A percentile compares a stretch with the other conserved stretches of the same genome.
Conservation (phyloP, 2,329 filamentous ascomycete genomes). For the Pseudocercospora pini-densiflorae region DNA sequence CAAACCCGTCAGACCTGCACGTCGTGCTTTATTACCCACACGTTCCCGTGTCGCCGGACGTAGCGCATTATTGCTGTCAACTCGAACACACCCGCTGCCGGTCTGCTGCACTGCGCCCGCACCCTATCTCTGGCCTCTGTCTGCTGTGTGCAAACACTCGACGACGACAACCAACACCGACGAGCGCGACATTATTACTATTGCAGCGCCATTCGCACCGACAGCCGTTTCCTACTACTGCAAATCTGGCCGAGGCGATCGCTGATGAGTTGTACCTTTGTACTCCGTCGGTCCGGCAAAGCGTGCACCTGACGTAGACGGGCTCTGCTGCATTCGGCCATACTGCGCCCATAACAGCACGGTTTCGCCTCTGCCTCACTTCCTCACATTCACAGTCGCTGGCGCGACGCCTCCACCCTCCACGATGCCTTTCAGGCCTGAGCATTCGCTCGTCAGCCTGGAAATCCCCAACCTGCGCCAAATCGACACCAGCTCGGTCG, state of each 20-base stretch:
- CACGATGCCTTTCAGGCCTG: conserved; percentile 80
- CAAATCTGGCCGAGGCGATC: neutral
- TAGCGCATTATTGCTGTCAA: conserved; percentile 9
- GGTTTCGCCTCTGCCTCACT: conserved; percentile 4
- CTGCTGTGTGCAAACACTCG: neutral
- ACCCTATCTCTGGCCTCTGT: neutral
- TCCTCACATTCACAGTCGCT: conserved; percentile 14
- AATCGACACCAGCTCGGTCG: conserved; percentile 89
- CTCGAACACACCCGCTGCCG: conserved; percentile 1
- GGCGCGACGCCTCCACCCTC: conserved; percentile 16
- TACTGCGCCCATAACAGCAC: conserved; percentile 17
- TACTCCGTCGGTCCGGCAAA: neutral
- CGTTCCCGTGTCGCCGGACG: conserved; percentile 15
- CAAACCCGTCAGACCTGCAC: conserved; percentile 2
- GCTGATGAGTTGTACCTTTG: neutral
- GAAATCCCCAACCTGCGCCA: conserved; percentile 92
- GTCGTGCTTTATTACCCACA: conserved; percentile 20
- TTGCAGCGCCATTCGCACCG: neutral
- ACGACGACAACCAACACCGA: neutral
- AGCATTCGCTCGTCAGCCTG: conserved; percentile 86
- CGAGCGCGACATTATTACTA: neutral
- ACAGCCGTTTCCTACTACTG: neutral
- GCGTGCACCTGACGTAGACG: conserved; percentile 17
- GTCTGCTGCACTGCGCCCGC: neutral
- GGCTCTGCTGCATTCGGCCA: conserved; percentile 17